phyloP scores from a whole-genome alignment of 129 eudicot genomes.

The Gnaphalium uliginosum region DNA sequence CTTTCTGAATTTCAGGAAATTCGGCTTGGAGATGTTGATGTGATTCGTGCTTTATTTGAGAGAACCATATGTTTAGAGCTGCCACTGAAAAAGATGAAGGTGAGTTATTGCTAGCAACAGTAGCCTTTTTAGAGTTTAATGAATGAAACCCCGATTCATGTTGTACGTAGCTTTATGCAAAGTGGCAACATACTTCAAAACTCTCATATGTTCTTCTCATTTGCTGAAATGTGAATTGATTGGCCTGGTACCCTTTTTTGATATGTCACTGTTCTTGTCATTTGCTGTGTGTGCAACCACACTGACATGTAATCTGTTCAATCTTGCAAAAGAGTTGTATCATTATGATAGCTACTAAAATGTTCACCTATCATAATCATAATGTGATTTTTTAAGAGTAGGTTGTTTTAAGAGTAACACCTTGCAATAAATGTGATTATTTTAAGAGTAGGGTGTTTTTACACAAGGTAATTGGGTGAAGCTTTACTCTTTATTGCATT shows the following conservation, averaged over 20 bases:
- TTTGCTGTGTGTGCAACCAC: too few relatives aligned
- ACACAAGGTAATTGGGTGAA: background rate
- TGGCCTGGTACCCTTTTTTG: too few relatives aligned
- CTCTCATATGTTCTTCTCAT: too few relatives aligned
- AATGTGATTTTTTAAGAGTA: too few relatives aligned
- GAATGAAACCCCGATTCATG: background rate
- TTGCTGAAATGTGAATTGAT: too few relatives aligned
- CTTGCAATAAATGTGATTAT: background rate
- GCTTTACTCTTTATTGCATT: background rate
- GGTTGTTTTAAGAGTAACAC: too few relatives aligned
- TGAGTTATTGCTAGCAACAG: slow-evolving; percentile 17
- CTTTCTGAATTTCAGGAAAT: slow-evolving; percentile 56
- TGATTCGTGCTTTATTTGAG: slow-evolving; percentile 81
- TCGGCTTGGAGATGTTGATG: slow-evolving; percentile 67
- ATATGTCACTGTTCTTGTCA: too few relatives aligned
- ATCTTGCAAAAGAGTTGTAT: background rate
- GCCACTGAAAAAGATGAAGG: slow-evolving; percentile 82
- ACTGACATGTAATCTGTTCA: too few relatives aligned
- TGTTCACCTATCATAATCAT: too few relatives aligned
- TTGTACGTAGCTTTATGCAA: background rate
- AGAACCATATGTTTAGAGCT: slow-evolving; percentile 79
- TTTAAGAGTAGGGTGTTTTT: background rate
- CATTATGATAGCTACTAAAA: too few relatives aligned
- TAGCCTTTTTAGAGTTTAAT: background rate
- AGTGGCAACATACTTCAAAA: background rate